A percentile compares a stretch with the other conserved stretches of the same genome.
phyloP scores from a whole-genome alignment of 83 land plant species.

The Isoetes engelmannii region DNA sequence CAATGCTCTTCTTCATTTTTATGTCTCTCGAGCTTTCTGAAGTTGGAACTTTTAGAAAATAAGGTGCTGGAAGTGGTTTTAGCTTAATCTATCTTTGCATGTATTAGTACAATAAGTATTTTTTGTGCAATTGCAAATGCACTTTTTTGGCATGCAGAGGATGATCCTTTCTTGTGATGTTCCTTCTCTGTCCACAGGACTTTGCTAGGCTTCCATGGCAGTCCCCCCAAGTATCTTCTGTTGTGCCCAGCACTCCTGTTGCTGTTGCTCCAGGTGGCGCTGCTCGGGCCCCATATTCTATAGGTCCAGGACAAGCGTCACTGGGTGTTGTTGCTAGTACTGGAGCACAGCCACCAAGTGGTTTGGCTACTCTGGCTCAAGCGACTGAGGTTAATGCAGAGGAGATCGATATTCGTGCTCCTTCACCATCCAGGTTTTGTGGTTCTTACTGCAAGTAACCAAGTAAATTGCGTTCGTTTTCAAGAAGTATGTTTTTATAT shows the following conservation, averaged over 20 bases:
- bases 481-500: neutral
- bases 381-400: slow-evolving; percentile 23
- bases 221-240: slow-evolving; percentile 25
- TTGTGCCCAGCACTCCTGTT: slow-evolving; percentile 29
- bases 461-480: neutral
- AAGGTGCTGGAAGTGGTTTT: neutral
- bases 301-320: neutral
- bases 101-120: neutral
- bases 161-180: neutral
- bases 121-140: too few relatives aligned
- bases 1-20: neutral
- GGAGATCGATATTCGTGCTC: slow-evolving; percentile 22
- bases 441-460: neutral
- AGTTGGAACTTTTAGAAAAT: too few relatives aligned
- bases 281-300: slow-evolving; percentile 27
- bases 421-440: slow-evolving; percentile 18
- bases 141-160: too few relatives aligned
- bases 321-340: neutral
- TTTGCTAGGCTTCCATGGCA: slow-evolving; percentile 85
- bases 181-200: slow-evolving; percentile 40
- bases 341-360: neutral
- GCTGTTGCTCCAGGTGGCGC: slow-evolving; percentile 16
- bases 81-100: neutral
- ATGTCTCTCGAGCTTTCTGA: too few relatives aligned
- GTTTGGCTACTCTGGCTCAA: slow-evolving; percentile 15